Base-by-base conservation (phyloP, 371 early-diverging fungal genomes). In the Choanephora cucurbitarum region DNA sequence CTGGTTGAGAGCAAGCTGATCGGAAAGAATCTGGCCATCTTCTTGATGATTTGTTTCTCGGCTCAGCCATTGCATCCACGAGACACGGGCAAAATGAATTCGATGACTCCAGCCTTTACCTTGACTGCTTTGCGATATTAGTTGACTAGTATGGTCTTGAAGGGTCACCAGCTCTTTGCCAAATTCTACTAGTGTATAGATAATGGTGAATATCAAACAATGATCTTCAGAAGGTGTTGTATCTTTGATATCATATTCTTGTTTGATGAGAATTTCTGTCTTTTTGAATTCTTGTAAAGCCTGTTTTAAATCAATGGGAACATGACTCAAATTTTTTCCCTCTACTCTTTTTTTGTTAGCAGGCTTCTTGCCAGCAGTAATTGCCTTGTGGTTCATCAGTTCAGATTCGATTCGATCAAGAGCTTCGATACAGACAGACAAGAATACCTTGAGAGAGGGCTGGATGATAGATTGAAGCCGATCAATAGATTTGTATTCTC, bases 221-320 rank as follows among this genome's bases (percentile, higher is more conserved):
- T 72, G 76, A 1, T 75, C 76, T 49, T 75, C 73, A 17, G 56
- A 52, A 8, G 76, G 76, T 0, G 42, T 40, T 1, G 57, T 44
- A n/a, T 50, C 42, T 6, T 54, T 37, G 1, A 53, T 56, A 19
- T 59, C 60, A 40, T 64, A 63, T 15, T 69, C 67, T 0, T 59
- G 44, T 42, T 72, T 67, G 2, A 75, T 28, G 13, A 59, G 56
- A 5, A 58, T 44, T n/a, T 70, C 53, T 0, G 64, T 51, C 3
- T 51, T 19, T 17, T 60, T 23, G n/a, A 73, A 53, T 3, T 46
- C 33, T 23, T 60, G 22, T n/a, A 73, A 42, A 4, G 62, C 69
- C 0, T 49, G 42, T 4, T 41, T 10, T n/a, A 69, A 33, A 23
- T 49, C 37, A 41, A 32, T 19, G 11, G 55, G 21, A 15, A 5